Base-by-base conservation (phyloP, 192 early-diverging fungal genomes). In the Umbelopsis ramanniana region DNA sequence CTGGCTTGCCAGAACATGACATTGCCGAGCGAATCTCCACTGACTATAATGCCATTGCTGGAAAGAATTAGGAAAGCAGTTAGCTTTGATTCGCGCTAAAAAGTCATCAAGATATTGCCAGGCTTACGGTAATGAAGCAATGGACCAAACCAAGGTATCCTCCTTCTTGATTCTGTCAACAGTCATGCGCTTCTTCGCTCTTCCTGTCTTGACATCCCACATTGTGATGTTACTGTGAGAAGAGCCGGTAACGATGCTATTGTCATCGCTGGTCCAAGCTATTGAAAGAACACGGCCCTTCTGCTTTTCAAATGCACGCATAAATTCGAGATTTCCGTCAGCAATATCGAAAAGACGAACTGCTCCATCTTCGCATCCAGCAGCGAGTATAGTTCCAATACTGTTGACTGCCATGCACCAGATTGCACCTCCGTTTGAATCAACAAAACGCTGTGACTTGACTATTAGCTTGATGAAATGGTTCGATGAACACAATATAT, bases 341-440 rank as follows among this genome's bases (percentile, higher is more conserved):
- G 86, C 79, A 69, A 99, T 90, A 76, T 94, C 86, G 70, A 97
- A 95, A n/a, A 97, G 76, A 22, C 96, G 85, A 45, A 97, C 89
- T 57, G 87, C 87, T 0, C 96, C 96, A 81, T 99, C 97, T 71
- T 98, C 96, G 71, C 94, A 97, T 19, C 95, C 97, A 24, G 96
- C 87, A 21, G 94, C 97, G 35, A 99, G 82, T 46, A 86, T 76
- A 29, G 92, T 93, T 70, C 88, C 87, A 24, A 85, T 86, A 57
- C 89, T 85, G 70, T 95, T 95, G 6, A 86, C 86, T 11, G 94
- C 88, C 87, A 96, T 93, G 77, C 94, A 96, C 96, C 96, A 98
- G 38, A 99, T 85, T 3, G 96, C 89, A 21, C 97, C 97, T 74
- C 97, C 97, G 69, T 91, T 87, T 46, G 92, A 92, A 71, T 94